A percentile compares a stretch with the other conserved stretches of the same genome.
Conservation (phyloP, 2,329 filamentous ascomycete genomes). For the Lachnellula willkommii region DNA sequence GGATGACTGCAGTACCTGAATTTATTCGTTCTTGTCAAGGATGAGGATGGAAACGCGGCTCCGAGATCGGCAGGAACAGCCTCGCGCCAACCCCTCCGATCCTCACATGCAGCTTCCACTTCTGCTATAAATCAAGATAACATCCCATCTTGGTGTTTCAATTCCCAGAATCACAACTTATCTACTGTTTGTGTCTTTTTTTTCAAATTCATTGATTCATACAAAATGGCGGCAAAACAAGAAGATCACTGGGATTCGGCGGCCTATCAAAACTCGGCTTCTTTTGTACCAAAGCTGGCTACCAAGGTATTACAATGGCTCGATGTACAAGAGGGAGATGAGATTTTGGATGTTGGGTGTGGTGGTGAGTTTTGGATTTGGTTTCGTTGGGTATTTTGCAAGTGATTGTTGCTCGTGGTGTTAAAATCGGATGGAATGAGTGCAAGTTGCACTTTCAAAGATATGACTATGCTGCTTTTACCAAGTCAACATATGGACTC, state of each 20-base stretch:
- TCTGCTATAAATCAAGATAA: not conserved
- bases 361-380: conserved; percentile 43
- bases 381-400: not conserved
- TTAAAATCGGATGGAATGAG: not conserved
- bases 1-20: not conserved
- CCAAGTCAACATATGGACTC: not conserved
- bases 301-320: conserved; percentile 54
- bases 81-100: not conserved
- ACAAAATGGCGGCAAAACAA: conserved; percentile 13
- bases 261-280: conserved; percentile 55
- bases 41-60: not conserved
- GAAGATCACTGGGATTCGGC: conserved; percentile 37
- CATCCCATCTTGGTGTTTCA: not conserved
- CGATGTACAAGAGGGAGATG: conserved; percentile 51
- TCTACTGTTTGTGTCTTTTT: too few relatives aligned
- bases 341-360: conserved; percentile 58
- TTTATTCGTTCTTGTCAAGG: not conserved
- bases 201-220: not conserved
- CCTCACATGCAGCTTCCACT: not conserved
- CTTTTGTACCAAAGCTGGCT: conserved; percentile 59
- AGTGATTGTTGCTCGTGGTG: not conserved
- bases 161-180: not conserved
- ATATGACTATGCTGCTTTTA: not conserved
- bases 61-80: conserved; percentile 13
- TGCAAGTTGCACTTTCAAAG: not conserved